A percentile compares a stretch with the other conserved stretches of the same genome.
phyloP scores from a whole-genome alignment of 1,284 basidiomycete species.

The Leccinum variabile region DNA sequence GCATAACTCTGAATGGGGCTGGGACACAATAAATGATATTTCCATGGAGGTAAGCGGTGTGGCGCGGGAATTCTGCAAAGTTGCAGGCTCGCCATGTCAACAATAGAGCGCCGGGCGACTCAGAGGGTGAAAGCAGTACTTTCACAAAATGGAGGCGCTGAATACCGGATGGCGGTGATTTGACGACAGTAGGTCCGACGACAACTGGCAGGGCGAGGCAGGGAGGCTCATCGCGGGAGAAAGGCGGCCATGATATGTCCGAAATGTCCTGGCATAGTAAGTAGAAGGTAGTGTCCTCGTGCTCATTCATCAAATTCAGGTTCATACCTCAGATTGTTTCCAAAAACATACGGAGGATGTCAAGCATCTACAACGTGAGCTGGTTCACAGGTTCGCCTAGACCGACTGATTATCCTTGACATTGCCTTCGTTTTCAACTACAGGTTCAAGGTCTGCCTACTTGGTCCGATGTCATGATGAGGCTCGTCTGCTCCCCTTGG shows the following conservation, averaged over 20 bases:
- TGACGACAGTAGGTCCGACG: neutral
- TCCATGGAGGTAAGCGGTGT: neutral
- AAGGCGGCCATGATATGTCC: neutral
- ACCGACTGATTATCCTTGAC: neutral
- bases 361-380: conserved; percentile 1
- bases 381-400: neutral
- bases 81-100: neutral
- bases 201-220: neutral
- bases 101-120: neutral
- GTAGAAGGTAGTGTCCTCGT: neutral
- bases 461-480: neutral
- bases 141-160: neutral
- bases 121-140: neutral
- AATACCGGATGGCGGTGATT: conserved; percentile 1
- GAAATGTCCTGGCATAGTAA: neutral
- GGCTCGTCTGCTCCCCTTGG: conserved; percentile 3
- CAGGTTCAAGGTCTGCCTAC: neutral
- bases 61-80: neutral
- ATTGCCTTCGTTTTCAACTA: neutral
- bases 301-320: neutral
- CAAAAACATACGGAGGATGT: neutral
- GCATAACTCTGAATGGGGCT: too few relatives aligned
- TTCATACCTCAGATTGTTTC: neutral
- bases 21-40: too few relatives aligned
- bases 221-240: neutral